A percentile compares a stretch with the other conserved stretches of the same genome.
Evolutionary conservation across 176 grass and related monocot genomes (phyloP).

Genomic region (Guadua angustifolia): DNA sequence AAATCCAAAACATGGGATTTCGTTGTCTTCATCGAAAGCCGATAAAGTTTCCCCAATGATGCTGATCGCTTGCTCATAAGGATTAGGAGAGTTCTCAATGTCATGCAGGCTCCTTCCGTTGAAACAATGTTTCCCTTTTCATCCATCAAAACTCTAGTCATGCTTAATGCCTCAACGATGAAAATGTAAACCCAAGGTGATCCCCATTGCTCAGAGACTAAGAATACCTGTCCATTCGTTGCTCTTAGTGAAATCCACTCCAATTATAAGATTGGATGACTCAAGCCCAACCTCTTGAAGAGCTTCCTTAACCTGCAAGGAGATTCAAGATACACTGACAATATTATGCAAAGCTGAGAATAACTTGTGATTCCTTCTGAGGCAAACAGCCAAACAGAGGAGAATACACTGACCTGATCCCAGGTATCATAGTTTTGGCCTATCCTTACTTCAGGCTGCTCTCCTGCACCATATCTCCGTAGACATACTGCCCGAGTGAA

Average conservation of each 20-base stretch:
- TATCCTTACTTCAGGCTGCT: not conserved
- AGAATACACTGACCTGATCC: not conserved
- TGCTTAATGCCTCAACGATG: not conserved
- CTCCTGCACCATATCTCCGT: not conserved
- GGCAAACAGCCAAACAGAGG: too few relatives aligned
- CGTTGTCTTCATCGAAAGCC: constrained; percentile 51
- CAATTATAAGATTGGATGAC: constrained; percentile 62
- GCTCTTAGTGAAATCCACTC: constrained; percentile 73
- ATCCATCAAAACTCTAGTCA: not conserved
- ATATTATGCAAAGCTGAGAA: not conserved
- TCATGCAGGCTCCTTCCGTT: constrained; percentile 51
- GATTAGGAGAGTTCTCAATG: constrained; percentile 36
- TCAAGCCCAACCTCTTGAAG: constrained; percentile 48
- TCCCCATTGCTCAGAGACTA: not conserved
- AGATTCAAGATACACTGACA: not conserved
- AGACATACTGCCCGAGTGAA: not conserved
- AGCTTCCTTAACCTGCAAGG: constrained; percentile 36
- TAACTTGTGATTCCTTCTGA: not conserved
- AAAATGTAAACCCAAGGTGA: not conserved
- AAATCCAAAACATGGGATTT: constrained; percentile 61
- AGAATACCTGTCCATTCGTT: constrained; percentile 60
- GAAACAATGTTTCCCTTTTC: constrained; percentile 51
- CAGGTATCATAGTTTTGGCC: not conserved
- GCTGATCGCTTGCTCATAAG: constrained; percentile 54
- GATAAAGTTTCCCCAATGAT: constrained; percentile 46